Base-by-base conservation (phyloP, 345 rosid species). In the Passiflora organensis region DNA sequence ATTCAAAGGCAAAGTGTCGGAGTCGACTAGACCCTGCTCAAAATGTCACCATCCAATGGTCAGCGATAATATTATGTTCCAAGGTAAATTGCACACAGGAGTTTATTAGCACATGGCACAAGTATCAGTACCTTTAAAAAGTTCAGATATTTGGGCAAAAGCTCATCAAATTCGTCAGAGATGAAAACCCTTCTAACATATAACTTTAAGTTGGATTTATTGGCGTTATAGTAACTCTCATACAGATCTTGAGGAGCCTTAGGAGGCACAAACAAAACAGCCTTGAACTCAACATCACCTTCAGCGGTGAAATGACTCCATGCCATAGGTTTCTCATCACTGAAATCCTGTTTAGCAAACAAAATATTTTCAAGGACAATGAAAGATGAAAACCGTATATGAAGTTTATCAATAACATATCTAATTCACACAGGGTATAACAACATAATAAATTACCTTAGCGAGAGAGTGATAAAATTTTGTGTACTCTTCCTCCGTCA, bases 221-320 rank as follows among this genome's bases (percentile, higher is more conserved):
- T 84, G 63, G 71, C 48, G 63, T 93, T 93, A 72, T 89, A 93
- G 65, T 88, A 89, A 72, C 99, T 86, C 77, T 93, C 97, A 20
- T 93, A 93, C 18, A 82, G 73, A 77, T 93, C 95, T 45, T 84
- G 87, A 47, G 95, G 87, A 60, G 99, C 99, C 75, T 84, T 89
- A 2, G 99, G 97, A 67, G 99, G 95, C 73, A 93, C 95, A 76
- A 73, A 93, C 63, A 93, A 67, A 43, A 89, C 79, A 56, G 97
- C 87, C 78, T 93, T 86, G 78, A 93, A 93, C 64, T 93, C 97
- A 46, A 93, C 95, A 75, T 93, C 97, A 41, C 99, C 96, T 73
- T 93, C 99, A 25, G 99, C 97, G 32, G 71, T 81, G 48, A 93
- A 93, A 68, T 89, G 99, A 65, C 95, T 89, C 99, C 95, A 89